Percentiles rank a stretch among this genome's conserved stretches.
Conservation (phyloP, 306 rosid genomes). For the Quercus mongolica region DNA sequence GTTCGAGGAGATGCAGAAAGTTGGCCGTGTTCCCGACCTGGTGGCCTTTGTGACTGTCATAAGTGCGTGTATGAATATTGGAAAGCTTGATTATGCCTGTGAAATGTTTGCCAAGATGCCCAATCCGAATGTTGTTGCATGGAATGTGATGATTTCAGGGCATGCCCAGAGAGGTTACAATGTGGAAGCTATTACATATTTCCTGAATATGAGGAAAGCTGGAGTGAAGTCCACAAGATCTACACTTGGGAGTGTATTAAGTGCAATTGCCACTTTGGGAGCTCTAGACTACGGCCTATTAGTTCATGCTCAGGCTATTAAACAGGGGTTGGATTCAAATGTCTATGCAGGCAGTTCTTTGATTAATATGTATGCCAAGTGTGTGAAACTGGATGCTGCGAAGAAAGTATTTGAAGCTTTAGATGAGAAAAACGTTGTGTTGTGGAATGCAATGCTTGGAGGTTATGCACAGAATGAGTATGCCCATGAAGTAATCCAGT, state of each 20-base stretch:
- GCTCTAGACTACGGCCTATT: slow-evolving; percentile 48
- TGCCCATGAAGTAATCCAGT: slow-evolving; percentile 43
- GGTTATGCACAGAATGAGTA: slow-evolving; percentile 57
- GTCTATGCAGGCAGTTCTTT: slow-evolving; percentile 85
- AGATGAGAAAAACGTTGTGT: slow-evolving; percentile 50
- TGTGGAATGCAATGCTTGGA: slow-evolving; percentile 86
- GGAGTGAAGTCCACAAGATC: slow-evolving; percentile 67
- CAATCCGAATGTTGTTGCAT: slow-evolving; percentile 63
- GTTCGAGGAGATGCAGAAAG: slow-evolving; percentile 50
- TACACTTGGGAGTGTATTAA: slow-evolving; percentile 79
- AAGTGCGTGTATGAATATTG: slow-evolving; percentile 44
- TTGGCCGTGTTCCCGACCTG: slow-evolving; percentile 48
- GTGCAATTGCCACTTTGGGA: slow-evolving; percentile 53
- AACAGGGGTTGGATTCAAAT: slow-evolving; percentile 62
- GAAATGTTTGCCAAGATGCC: slow-evolving; percentile 49
- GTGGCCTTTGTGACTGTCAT: slow-evolving; percentile 58
- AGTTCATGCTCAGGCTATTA: slow-evolving; percentile 68
- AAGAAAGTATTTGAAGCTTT: slow-evolving; percentile 46
- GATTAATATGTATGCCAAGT: slow-evolving; percentile 84
- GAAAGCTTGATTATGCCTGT: slow-evolving; percentile 43
- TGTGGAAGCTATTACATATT: slow-evolving; percentile 47
- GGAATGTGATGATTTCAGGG: slow-evolving; percentile 89
- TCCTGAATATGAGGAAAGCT: slow-evolving; percentile 46
- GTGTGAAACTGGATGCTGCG: slow-evolving; percentile 47
- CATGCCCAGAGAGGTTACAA: slow-evolving; percentile 58